phyloP scores from a whole-genome alignment of 768 basidiomycete genomes.

The Psilocybe cubensis region DNA sequence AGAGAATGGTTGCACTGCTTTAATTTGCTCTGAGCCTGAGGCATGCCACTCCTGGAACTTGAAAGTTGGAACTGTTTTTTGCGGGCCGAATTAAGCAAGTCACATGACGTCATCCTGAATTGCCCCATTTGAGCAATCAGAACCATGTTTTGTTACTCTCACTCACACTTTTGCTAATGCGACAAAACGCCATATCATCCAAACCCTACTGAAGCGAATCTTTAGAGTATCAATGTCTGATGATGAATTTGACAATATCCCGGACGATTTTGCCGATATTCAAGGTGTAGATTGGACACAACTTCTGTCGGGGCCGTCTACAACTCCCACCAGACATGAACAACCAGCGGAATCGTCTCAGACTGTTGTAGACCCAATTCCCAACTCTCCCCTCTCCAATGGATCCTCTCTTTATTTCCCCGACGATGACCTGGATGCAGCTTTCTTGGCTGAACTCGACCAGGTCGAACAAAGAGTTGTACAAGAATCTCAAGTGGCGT shows the following conservation, averaged over 20 bases:
- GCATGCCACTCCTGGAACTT: too few relatives aligned
- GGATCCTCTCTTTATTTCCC: background rate
- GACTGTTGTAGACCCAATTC: slow-evolving; percentile 23
- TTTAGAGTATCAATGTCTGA: slow-evolving; percentile 31
- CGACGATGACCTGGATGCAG: slow-evolving; percentile 35
- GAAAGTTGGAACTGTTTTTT: too few relatives aligned
- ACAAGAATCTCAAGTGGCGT: slow-evolving; percentile 4
- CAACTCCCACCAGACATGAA: slow-evolving; percentile 2
- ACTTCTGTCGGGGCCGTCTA: slow-evolving; percentile 30
- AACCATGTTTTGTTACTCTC: too few relatives aligned
- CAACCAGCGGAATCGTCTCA: background rate
- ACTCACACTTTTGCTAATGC: background rate
- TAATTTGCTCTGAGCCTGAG: too few relatives aligned
- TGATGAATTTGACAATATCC: slow-evolving; percentile 57
- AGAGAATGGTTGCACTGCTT: too few relatives aligned
- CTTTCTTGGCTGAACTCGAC: slow-evolving; percentile 48
- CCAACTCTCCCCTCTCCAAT: slow-evolving; percentile 15
- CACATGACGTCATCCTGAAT: too few relatives aligned
- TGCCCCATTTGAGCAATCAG: too few relatives aligned
- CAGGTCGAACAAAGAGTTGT: slow-evolving; percentile 43
- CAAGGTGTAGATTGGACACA: slow-evolving; percentile 52
- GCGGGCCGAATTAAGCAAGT: too few relatives aligned
- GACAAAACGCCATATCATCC: background rate
- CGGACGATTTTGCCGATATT: slow-evolving; percentile 56
- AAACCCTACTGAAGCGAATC: background rate